phyloP scores from a whole-genome alignment of 768 basidiomycete species.

The Sistotremastrum niveocremeum region DNA sequence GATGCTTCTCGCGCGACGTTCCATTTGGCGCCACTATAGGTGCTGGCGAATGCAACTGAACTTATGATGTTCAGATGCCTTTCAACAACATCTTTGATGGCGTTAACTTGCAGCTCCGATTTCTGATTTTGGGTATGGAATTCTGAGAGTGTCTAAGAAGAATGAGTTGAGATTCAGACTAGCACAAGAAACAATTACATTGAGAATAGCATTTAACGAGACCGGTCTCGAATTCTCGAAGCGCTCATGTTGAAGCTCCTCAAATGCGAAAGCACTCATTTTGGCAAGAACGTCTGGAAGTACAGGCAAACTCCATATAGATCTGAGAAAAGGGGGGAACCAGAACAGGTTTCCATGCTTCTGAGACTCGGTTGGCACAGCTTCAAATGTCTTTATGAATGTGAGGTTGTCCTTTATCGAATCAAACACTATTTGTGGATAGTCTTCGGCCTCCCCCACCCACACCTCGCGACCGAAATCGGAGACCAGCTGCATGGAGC shows the following conservation, averaged over 20 bases:
- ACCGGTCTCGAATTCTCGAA: constrained; percentile 45
- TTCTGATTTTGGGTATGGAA: constrained; percentile 7
- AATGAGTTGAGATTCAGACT: too few species aligned
- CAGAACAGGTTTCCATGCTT: constrained; percentile 26
- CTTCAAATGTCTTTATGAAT: not conserved
- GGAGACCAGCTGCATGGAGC: constrained; percentile 45
- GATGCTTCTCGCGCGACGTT: constrained; percentile 24
- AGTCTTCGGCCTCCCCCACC: constrained; percentile 56
- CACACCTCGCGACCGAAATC: constrained; percentile 48
- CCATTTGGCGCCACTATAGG: constrained; percentile 29
- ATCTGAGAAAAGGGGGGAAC: constrained; percentile 29
- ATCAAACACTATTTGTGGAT: constrained; percentile 68
- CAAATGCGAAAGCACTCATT: constrained; percentile 60
- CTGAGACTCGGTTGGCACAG: constrained; percentile 26
- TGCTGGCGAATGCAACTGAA: constrained; percentile 30
- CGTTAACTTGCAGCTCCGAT: constrained; percentile 17
- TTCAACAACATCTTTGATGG: constrained; percentile 27
- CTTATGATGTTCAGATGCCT: constrained; percentile 38
- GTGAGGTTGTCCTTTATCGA: constrained; percentile 62
- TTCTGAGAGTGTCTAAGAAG: too few species aligned
- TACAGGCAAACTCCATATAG: constrained; percentile 30
- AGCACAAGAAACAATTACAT: constrained; percentile 32
- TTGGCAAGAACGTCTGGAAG: constrained; percentile 58
- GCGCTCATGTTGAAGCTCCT: constrained; percentile 68
- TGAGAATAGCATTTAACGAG: constrained; percentile 45